A percentile compares a stretch with the other conserved stretches of the same genome.
Conservation (phyloP, 768 basidiomycete genomes). For the Mycena crocata region DNA sequence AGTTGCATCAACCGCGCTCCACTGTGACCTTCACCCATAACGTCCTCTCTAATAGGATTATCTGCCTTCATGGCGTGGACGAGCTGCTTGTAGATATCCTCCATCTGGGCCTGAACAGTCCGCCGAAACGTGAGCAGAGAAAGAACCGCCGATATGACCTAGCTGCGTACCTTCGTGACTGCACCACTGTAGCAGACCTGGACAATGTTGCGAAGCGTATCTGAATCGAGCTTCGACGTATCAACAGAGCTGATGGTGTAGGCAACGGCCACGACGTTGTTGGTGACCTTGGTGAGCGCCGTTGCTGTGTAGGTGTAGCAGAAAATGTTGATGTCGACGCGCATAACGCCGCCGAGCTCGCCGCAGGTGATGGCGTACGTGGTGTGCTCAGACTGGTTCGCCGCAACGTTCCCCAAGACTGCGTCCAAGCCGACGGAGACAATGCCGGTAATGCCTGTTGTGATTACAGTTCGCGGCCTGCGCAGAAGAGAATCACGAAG, state of each 20-base stretch:
- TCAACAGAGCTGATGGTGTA: constrained; percentile 9
- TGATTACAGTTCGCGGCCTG: neutral
- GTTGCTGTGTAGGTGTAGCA: neutral
- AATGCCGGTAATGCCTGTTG: neutral
- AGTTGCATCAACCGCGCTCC: too few relatives aligned
- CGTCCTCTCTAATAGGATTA: too few relatives aligned
- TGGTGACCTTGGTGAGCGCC: neutral
- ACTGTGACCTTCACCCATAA: too few relatives aligned
- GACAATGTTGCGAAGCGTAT: neutral
- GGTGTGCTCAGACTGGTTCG: constrained; percentile 3
- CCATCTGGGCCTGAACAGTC: too few relatives aligned
- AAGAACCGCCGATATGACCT: too few relatives aligned
- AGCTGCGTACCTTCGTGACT: too few relatives aligned
- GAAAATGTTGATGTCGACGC: constrained; percentile 6
- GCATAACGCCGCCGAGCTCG: constrained; percentile 1
- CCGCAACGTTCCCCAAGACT: too few relatives aligned
- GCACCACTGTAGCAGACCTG: neutral
- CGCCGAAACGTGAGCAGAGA: too few relatives aligned
- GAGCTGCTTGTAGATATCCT: too few relatives aligned
- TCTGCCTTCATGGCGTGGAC: too few relatives aligned
- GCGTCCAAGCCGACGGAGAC: neutral
- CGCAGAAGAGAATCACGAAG: neutral
- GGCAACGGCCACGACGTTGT: neutral
- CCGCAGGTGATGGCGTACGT: constrained; percentile 8
- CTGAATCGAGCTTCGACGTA: constrained; percentile 1